A percentile compares a stretch with the other conserved stretches of the same genome.
Conservation (phyloP, 495 filamentous ascomycete genomes). For the Neurospora pannonica region DNA sequence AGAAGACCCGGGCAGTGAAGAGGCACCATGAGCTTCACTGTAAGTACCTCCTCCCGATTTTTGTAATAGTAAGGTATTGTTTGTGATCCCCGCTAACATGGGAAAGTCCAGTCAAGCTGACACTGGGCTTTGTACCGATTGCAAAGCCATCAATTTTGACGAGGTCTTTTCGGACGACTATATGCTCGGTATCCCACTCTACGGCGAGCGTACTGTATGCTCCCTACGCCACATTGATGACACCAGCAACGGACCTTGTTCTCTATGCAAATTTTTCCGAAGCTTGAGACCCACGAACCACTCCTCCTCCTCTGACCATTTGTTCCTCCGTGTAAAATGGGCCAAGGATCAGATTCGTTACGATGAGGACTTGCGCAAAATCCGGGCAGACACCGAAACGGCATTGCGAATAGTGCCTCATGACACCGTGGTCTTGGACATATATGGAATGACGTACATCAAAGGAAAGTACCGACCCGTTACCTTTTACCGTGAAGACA, state of each 20-base stretch:
- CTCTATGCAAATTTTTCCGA: neutral
- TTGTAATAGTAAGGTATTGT: neutral
- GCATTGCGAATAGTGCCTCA: neutral
- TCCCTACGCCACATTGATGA: neutral
- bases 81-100: neutral
- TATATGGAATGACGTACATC: neutral
- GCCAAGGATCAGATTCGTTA: neutral
- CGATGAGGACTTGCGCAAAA: too few species aligned
- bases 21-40: neutral
- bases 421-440: neutral
- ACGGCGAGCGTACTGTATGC: neutral
- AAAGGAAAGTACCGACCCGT: neutral
- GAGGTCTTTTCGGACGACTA: fast-evolving
- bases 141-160: neutral
- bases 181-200: fast-evolving
- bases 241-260: neutral
- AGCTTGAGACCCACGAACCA: neutral
- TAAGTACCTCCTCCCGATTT: neutral
- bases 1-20: neutral
- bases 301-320: neutral
- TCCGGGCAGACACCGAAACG: too few species aligned
- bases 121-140: neutral
- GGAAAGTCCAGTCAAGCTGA: neutral
- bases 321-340: neutral
- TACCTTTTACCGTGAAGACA: neutral